Conservation (phyloP, 228 moss, liverwort and hornwort species). For the Sphagnum fallax region DNA sequence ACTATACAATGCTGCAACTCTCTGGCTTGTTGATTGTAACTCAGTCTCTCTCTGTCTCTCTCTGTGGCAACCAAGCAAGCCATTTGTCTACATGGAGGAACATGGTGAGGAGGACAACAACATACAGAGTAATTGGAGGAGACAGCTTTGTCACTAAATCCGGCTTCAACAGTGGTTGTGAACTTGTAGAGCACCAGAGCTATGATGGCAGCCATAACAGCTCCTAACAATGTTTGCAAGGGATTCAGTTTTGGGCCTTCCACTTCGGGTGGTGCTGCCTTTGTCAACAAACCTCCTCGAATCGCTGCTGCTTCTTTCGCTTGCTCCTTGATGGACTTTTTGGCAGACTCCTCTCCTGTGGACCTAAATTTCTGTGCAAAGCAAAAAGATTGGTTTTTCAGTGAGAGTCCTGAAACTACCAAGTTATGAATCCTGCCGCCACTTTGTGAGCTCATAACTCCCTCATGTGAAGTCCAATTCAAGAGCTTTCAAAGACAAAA, state of each 20-base stretch:
- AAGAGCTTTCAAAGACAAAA: too few species aligned
- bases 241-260: slow-evolving; percentile 44
- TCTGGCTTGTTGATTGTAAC: too few species aligned
- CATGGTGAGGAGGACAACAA: neutral
- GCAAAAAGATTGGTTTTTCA: neutral
- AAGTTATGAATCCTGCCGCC: neutral
- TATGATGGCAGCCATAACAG: slow-evolving; percentile 65
- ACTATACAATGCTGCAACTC: too few species aligned
- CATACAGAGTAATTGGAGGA: slow-evolving; percentile 84
- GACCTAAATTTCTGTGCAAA: slow-evolving; percentile 66
- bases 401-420: too few species aligned
- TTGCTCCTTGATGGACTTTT: slow-evolving; percentile 47
- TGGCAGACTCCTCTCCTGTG: slow-evolving; percentile 29
- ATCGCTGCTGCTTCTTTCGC: slow-evolving; percentile 45
- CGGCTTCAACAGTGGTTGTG: slow-evolving; percentile 50
- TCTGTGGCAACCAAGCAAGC: neutral
- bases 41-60: too few species aligned
- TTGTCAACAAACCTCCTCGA: slow-evolving; percentile 24
- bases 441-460: neutral
- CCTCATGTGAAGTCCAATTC: too few species aligned
- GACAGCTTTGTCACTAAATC: slow-evolving; percentile 62
- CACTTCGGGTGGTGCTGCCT: slow-evolving; percentile 41
- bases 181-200: slow-evolving; percentile 75
- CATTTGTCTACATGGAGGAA: neutral
- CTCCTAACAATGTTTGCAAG: slow-evolving; percentile 59